These are phyloP conservation scores for Lasiodiplodia sp. DNA, from an alignment of 2,329 filamentous ascomycete species.

Conservation along the genomic window DNA sequence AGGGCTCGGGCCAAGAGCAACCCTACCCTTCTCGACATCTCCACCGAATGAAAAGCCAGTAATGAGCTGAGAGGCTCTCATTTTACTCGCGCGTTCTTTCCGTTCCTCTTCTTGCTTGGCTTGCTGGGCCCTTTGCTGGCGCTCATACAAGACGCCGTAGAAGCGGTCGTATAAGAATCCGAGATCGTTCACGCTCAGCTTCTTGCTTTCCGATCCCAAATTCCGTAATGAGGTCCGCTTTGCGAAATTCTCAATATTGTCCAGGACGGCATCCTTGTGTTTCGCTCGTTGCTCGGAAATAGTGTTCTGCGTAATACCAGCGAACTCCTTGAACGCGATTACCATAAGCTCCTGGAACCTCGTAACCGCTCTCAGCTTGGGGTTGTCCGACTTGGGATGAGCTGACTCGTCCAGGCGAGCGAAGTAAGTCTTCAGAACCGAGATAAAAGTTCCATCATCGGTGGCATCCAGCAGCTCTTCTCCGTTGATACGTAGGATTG, in stretches of 20 bases:
- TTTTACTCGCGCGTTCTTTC: conserved; percentile 68
- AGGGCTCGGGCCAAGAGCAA: conserved; percentile 86
- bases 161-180: conserved; percentile 93
- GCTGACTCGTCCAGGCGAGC: conserved; percentile 92
- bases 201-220: conserved; percentile 93
- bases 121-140: conserved; percentile 81
- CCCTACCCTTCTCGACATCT: conserved; percentile 79
- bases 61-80: conserved; percentile 60
- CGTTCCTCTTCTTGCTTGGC: conserved; percentile 72
- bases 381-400: conserved; percentile 93
- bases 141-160: conserved; percentile 89
- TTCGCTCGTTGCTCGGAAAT: conserved; percentile 88
- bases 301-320: conserved; percentile 90
- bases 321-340: conserved; percentile 97
- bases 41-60: conserved; percentile 55
- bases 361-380: conserved; percentile 91
- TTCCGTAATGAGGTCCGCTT: conserved; percentile 97
- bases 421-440: conserved; percentile 94
- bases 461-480: conserved; percentile 92
- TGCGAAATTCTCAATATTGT: conserved; percentile 96
- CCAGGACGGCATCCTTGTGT: conserved; percentile 92
- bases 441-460: conserved; percentile 97
- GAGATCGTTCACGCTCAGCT: conserved; percentile 83
- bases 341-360: conserved; percentile 99
- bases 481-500: conserved; percentile 96